Percentiles rank a stretch among this genome's conserved stretches.
These are phyloP conservation scores for Amanita pseudoporphyria DNA, from an alignment of 768 basidiomycete species.

Conservation along the genomic window DNA sequence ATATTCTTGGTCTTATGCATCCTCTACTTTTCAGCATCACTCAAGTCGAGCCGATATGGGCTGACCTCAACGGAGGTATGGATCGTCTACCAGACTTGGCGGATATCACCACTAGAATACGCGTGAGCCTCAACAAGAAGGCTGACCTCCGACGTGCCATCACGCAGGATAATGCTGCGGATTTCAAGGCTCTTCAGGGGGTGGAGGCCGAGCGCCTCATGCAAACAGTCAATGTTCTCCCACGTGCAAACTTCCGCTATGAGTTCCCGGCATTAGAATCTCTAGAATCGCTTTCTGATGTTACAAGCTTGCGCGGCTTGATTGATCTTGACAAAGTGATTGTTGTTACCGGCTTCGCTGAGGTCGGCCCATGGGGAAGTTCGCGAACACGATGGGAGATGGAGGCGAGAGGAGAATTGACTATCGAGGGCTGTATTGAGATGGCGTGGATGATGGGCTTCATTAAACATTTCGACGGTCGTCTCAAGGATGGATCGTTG, in stretches of 20 bases:
- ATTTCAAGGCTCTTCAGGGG: slow-evolving; percentile 87
- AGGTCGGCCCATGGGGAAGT: slow-evolving; percentile 98
- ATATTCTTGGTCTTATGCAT: slow-evolving; percentile 98
- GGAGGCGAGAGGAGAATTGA: slow-evolving; percentile 96
- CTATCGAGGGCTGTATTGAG: slow-evolving; percentile 96
- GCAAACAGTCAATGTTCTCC: slow-evolving; percentile 86
- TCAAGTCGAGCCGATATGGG: slow-evolving; percentile 99
- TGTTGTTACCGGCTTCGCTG: slow-evolving; percentile 94
- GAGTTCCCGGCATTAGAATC: slow-evolving; percentile 86
- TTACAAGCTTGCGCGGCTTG: slow-evolving; percentile 74
- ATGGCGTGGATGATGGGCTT: slow-evolving; percentile 99
- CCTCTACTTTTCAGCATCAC: slow-evolving; percentile 98
- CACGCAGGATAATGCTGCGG: slow-evolving; percentile 88
- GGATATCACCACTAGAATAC: slow-evolving; percentile 84
- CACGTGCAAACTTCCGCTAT: slow-evolving; percentile 97
- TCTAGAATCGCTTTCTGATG: slow-evolving; percentile 56
- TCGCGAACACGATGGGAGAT: slow-evolving; percentile 99
- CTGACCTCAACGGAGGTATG: slow-evolving; percentile 97
- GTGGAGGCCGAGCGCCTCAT: slow-evolving; percentile 87
- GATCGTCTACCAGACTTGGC: slow-evolving; percentile 93
- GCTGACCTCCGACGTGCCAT: slow-evolving; percentile 91
- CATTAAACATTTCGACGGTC: slow-evolving; percentile 98
- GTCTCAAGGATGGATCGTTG: slow-evolving; percentile 83
- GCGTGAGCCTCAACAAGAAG: slow-evolving; percentile 70
- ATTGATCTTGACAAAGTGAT: slow-evolving; percentile 94